These are phyloP conservation scores for Kuraishia borneana DNA, from an alignment of 805 yeast genomes.

Conservation along the genomic window DNA sequence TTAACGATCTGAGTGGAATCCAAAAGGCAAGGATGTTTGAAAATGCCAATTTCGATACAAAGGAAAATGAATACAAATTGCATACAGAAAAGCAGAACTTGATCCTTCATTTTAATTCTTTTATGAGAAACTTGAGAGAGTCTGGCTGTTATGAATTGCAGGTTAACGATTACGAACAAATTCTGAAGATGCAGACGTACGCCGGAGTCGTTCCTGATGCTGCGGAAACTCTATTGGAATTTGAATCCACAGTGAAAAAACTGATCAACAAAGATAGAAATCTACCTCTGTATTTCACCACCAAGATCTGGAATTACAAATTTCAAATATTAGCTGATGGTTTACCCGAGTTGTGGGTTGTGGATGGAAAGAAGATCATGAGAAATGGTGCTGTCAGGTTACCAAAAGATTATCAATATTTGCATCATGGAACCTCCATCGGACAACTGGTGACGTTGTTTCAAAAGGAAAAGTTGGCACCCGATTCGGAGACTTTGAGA, in stretches of 20 bases:
- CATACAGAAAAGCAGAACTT: background rate
- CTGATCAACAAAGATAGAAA: constrained; percentile 1
- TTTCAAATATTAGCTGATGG: constrained; percentile 1
- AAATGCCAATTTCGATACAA: background rate
- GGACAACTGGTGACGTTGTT: background rate
- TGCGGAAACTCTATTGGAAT: background rate
- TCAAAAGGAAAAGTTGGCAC: background rate
- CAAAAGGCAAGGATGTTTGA: background rate
- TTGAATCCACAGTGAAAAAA: background rate
- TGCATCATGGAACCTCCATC: background rate
- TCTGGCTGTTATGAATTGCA: background rate
- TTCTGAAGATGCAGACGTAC: background rate
- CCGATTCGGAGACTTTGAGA: constrained; percentile 3
- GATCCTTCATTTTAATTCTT: background rate
- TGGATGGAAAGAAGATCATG: background rate
- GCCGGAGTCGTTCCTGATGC: background rate
- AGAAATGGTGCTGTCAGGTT: background rate
- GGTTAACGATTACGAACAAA: background rate
- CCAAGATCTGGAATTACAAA: constrained; percentile 2
- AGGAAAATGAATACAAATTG: background rate
- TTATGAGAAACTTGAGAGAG: background rate
- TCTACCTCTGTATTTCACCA: constrained; percentile 1
- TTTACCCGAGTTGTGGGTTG: constrained; percentile 1
- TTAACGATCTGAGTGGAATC: background rate
- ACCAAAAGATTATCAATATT: background rate